Evolutionary conservation across 306 rosid species (phyloP), one percentile per base, ranked within the genome.

Genomic region (Abrus pulchellus): DNA sequence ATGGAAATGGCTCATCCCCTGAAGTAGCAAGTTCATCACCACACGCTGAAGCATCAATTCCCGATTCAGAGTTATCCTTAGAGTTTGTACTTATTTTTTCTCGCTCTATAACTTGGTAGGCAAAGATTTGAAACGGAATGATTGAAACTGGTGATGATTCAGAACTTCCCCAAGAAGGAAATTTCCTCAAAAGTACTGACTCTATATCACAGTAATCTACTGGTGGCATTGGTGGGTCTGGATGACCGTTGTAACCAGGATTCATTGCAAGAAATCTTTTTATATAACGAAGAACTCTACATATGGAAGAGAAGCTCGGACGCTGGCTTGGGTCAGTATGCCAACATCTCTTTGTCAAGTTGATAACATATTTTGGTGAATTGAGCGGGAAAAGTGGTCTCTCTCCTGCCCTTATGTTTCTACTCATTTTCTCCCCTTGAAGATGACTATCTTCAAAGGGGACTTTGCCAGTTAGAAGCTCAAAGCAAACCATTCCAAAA

Each of bases 401-500:
- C 85, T 93, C 97, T 13, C 98, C 98, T 50, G 96, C 96, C 83
- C 97, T 85, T 61, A 93, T 95, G 83, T 91, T 91, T 76, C 93
- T 82, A 75, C 96, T 95, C 96, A 90, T 93, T 79, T 93, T 93
- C 79, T 94, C 97, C 69, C 95, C 98, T 87, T 93, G 98, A 64
- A 91, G 93, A 84, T 91, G 97, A 77, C 92, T 81, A 34, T 93
- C 99, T 87, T 95, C 99, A 59, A 95, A 93, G 63, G 99, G 98
- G 50, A 91, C 97, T 87, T 95, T 90, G 36, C 99, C 98, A 0
- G 97, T 93, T 54, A 93, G 82, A 77, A 95, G 90, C 78, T 95
- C 96, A 79, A 95, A 91, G 93, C 97, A 95, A 80, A 93, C 90
- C 99, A 95, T 95, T 76, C 89, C 98, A 33, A 93, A 95, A 78